Conservation (phyloP, 257 asterid species). For the Paulownia fortunei region DNA sequence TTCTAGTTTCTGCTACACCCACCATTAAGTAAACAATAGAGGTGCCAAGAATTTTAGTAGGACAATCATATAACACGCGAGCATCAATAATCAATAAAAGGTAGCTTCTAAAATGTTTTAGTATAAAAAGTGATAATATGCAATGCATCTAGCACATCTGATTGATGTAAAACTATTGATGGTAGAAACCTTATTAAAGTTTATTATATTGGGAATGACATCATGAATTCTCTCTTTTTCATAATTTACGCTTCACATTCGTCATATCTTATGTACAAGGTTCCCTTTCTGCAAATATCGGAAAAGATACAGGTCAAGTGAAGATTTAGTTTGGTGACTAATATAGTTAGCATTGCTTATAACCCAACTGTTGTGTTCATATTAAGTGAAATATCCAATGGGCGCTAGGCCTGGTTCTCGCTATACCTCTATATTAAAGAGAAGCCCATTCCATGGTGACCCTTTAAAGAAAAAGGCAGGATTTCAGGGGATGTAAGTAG, state of each 20-base stretch:
- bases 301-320: neutral
- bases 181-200: neutral
- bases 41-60: neutral
- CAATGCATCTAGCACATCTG: constrained; percentile 1
- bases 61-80: neutral
- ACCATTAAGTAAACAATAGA: neutral
- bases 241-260: neutral
- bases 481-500: neutral
- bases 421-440: neutral
- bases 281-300: neutral
- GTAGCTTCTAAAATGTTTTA: neutral
- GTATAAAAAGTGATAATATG: neutral
- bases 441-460: neutral
- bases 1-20: neutral
- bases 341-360: neutral
- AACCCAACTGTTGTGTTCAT: neutral
- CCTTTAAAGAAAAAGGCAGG: neutral
- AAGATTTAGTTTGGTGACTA: neutral
- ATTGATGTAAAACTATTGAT: constrained; percentile 8
- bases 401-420: neutral
- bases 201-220: neutral
- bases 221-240: neutral
- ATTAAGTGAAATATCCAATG: neutral
- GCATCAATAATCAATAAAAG: neutral
- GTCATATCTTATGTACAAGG: neutral